phyloP scores from a whole-genome alignment of 1,284 basidiomycete species.

The Fomitopsis pinicola region DNA sequence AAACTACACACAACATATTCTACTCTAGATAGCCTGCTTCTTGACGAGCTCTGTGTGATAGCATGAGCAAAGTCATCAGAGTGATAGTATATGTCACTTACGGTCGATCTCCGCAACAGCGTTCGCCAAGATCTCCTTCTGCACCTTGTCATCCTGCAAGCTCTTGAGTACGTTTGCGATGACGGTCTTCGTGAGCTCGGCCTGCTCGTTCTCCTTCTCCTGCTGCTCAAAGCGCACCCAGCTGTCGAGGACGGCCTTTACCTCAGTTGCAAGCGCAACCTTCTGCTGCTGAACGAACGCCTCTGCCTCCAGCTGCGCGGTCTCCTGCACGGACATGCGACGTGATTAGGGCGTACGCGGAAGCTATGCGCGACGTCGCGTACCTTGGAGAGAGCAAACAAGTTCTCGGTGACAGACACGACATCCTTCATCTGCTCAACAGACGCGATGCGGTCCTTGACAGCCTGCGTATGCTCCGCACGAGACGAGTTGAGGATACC shows the following conservation, averaged over 20 bases:
- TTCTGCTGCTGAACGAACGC: conserved; percentile 92
- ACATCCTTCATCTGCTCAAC: conserved; percentile 95
- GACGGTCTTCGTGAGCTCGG: conserved; percentile 83
- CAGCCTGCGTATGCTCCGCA: conserved; percentile 88
- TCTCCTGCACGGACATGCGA: conserved; percentile 56
- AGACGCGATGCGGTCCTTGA: conserved; percentile 88
- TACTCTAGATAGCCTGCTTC: conserved; percentile 57
- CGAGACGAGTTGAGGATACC: conserved; percentile 82
- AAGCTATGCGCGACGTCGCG: conserved; percentile 12
- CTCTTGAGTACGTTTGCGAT: conserved; percentile 83
- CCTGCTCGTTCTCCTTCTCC: conserved; percentile 94
- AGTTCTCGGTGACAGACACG: conserved; percentile 82
- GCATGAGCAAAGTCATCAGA: conserved; percentile 10
- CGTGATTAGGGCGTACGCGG: neutral
- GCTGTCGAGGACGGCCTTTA: conserved; percentile 94
- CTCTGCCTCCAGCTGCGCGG: conserved; percentile 86
- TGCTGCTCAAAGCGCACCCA: conserved; percentile 99
- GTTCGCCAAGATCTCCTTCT: conserved; percentile 85
- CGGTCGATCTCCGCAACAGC: conserved; percentile 92
- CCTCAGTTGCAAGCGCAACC: conserved; percentile 81
- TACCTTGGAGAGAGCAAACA: conserved; percentile 92
- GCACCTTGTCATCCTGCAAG: conserved; percentile 88
- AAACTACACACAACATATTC: conserved; percentile 5
- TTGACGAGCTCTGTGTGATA: conserved; percentile 59
- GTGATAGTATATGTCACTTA: conserved; percentile 42